Base-by-base conservation (phyloP, 805 yeast genomes). In the Yarrowia divulgata region DNA sequence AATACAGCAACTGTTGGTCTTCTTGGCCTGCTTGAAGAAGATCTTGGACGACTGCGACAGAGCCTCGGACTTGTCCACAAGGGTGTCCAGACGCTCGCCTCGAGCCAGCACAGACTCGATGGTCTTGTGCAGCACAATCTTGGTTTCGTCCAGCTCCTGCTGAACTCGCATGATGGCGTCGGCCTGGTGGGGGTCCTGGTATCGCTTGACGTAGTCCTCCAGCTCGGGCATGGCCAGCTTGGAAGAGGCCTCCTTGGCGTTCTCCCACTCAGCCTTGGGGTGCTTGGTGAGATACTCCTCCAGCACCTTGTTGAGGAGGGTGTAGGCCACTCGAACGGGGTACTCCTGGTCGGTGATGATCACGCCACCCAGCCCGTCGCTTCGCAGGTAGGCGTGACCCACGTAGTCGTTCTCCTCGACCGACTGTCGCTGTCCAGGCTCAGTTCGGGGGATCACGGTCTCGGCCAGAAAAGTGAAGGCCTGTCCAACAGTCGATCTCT, bases 21-120 rank as follows among this genome's bases (percentile, higher is more conserved):
- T 94, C 84, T 95, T 93, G 42, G 99, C 98, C 80, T 94, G 97
- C 77, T 92, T 93, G 83, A 94, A 95, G 78, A 95, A 95, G 90
- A 93, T 92, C 77, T 94, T 88, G 29, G 97, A 90, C 68, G 93
- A 87, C 19, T 91, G 85, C 43, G 95, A 89, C 76, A 95, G 84
- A 0, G 97, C 97, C 79, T 93, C 98, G 46, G 97, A 90, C 82
- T 95, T 95, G 77, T 94, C 97, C 50, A 95, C 98, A 74, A 95
- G 84, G 50, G 95, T 85, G 77, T 95, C 99, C 75, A 95, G 85
- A 76, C 93, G 93, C 80, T 95, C 99, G 66, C 99, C 99, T 79
- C 99, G 87, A 79, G 92, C 96, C 77, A 95, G 84, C 9, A 95
- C 97, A 71, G 90, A 85, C 80, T 95, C 98, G 73, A 95, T 94